A percentile compares a stretch with the other conserved stretches of the same genome.
Conservation (phyloP, 1,284 basidiomycete genomes). For the Ceratobasidium sp. region DNA sequence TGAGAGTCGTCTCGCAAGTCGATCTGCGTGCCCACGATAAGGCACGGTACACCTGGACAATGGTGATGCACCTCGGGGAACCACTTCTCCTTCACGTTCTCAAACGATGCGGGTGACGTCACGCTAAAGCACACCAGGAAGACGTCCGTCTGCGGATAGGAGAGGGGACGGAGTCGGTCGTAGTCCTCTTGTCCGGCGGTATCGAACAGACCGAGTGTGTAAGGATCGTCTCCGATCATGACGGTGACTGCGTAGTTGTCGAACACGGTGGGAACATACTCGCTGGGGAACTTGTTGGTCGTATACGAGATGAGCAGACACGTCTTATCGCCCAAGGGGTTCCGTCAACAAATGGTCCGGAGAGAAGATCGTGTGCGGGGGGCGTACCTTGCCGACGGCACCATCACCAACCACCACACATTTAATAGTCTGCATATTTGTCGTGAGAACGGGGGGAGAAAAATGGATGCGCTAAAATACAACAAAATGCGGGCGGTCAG, state of each 20-base stretch:
- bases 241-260: conserved; percentile 99
- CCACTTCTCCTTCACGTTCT: conserved; percentile 99
- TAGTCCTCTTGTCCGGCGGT: conserved; percentile 99
- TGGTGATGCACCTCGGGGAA: conserved; percentile 99
- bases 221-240: conserved; percentile 99
- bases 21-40: conserved; percentile 98
- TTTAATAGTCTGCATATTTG: conserved; percentile 97
- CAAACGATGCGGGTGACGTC: conserved; percentile 97
- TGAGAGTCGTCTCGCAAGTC: conserved; percentile 95
- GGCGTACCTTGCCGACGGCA: conserved; percentile 97
- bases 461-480: conserved; percentile 5
- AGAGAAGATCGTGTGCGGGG: conserved; percentile 10
- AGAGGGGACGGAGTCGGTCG: conserved; percentile 97
- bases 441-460: conserved; percentile 12
- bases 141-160: conserved; percentile 99
- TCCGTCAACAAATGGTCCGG: background rate
- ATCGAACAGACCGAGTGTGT: conserved; percentile 98
- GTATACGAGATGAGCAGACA: conserved; percentile 99
- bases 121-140: conserved; percentile 99
- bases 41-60: conserved; percentile 99
- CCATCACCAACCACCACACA: conserved; percentile 99
- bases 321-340: conserved; percentile 69
- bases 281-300: conserved; percentile 98
- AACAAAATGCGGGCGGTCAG: conserved; percentile 13
- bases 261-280: conserved; percentile 99